Conservation (phyloP, 106 monocot genomes). For the Dendrobium officinale region DNA sequence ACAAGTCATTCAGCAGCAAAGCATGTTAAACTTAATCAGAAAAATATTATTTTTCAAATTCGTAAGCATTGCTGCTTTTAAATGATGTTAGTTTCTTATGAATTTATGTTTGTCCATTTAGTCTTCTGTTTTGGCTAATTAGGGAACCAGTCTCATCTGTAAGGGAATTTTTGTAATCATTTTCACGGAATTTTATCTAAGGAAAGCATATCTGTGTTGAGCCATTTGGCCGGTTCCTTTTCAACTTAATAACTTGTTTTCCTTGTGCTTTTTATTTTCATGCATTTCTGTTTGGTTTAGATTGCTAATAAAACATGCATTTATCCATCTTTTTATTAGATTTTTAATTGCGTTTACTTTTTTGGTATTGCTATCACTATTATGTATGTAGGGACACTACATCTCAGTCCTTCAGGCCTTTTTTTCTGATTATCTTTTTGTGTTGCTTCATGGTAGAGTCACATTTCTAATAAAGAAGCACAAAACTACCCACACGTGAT, state of each 20-base stretch:
- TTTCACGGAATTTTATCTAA: not conserved
- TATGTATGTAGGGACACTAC: not conserved
- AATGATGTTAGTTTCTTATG: not conserved
- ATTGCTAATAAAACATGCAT: not conserved
- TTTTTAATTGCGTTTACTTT: not conserved
- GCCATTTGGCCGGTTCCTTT: not conserved
- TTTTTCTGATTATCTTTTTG: conserved; percentile 1
- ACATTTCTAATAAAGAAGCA: conserved; percentile 31
- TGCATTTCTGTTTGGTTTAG: not conserved
- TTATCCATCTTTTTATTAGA: not conserved
- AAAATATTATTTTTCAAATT: not conserved
- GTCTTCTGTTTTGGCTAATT: not conserved
- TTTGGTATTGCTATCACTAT: not conserved
- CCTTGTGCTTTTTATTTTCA: not conserved
- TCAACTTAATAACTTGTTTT: not conserved
- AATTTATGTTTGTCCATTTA: not conserved
- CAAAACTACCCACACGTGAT: conserved; percentile 51
- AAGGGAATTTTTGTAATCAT: not conserved
- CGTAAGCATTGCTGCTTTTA: not conserved
- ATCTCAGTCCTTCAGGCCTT: not conserved
- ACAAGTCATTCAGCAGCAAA: not conserved
- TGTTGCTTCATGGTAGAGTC: conserved; percentile 32
- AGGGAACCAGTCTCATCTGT: not conserved
- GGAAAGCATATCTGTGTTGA: not conserved
- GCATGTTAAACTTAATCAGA: not conserved